phyloP scores from a whole-genome alignment of 225 moss, liverwort and hornwort genomes.

The Asterella californica region DNA sequence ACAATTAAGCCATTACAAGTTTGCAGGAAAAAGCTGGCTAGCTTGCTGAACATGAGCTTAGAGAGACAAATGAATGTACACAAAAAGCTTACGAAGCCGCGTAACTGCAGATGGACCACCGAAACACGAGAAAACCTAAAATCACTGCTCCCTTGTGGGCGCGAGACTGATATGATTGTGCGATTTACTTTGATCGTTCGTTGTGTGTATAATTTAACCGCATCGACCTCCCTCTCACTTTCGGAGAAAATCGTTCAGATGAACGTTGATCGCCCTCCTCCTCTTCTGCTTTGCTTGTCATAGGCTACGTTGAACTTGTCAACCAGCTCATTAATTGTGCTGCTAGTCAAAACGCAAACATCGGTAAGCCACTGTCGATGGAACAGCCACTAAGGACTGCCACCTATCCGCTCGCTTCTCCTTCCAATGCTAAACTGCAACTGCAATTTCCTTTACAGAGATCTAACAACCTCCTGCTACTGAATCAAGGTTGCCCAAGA shows the following conservation, averaged over 20 bases:
- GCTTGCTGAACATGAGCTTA: background rate
- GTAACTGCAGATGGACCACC: too few species aligned
- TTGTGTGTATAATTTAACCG: background rate
- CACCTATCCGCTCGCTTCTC: background rate
- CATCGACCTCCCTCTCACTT: background rate
- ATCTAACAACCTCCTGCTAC: background rate
- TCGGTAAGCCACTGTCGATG: background rate
- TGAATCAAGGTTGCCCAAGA: background rate
- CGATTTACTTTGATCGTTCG: constrained; percentile 2
- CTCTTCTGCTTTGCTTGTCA: constrained; percentile 95
- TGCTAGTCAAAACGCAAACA: constrained; percentile 37
- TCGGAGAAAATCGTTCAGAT: constrained; percentile 35
- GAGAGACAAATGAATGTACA: too few species aligned
- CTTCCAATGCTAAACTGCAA: background rate
- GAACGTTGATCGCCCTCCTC: constrained; percentile 85
- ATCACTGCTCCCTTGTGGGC: background rate
- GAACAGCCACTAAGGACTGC: background rate
- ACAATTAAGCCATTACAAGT: constrained; percentile 2
- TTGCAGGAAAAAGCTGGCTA: background rate
- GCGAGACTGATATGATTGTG: background rate
- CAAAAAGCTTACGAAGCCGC: too few species aligned
- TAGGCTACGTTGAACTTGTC: constrained; percentile 97
- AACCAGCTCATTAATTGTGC: constrained; percentile 93
- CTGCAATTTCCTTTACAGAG: background rate
- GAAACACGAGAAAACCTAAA: background rate